Evolutionary conservation across 768 basidiomycete species (phyloP), one percentile per base, ranked within the genome.

Genomic region (Gymnopilus dilepis): DNA sequence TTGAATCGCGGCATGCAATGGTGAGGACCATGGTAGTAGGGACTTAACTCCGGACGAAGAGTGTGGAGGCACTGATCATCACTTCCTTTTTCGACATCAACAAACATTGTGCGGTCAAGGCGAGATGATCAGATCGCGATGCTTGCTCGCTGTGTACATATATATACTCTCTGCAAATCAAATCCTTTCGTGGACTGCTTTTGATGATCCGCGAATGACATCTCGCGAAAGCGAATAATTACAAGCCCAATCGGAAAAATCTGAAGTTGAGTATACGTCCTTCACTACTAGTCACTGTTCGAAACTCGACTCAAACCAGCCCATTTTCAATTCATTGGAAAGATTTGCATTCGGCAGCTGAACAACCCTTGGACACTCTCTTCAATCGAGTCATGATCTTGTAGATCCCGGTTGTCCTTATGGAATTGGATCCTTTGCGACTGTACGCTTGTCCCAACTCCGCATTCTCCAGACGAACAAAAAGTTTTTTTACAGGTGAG

Each of bases 401-500:
- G 47, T 50, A 22, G 47, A 50, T 50, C 17, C 47, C n/a, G 7
- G 28, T 17, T 31, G 17, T 6, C 47, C 28, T 50, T 13, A 50
- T 50, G 26, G 28, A n/a, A 11, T 31, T n/a, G 17, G 28, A n/a
- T n/a, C n/a, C n/a, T 28, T 28, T 9, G 28, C n/a, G 47, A 31
- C 47, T 24, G 34, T 37, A 22, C 52, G 19, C 34, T 37, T 28
- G 52, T 3, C 17, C 52, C 22, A 34, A 26, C 6, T 24, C 38
- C 8, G 33, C 21, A 13, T 22, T 54, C 17, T 13, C 22, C 13
- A 28, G 15, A 4, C 19, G 38, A 34, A 26, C 52, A 54, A 54
- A 54, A 54, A 54, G 52, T 40, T 54, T 54, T 54, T 54, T 54
- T 40, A 22, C 34, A 22, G 19, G 12, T 54, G 40, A 41, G 8